A percentile compares a stretch with the other conserved stretches of the same genome.
Conservation (phyloP, 441 rosid species). For the Adansonia rubrostipa region DNA sequence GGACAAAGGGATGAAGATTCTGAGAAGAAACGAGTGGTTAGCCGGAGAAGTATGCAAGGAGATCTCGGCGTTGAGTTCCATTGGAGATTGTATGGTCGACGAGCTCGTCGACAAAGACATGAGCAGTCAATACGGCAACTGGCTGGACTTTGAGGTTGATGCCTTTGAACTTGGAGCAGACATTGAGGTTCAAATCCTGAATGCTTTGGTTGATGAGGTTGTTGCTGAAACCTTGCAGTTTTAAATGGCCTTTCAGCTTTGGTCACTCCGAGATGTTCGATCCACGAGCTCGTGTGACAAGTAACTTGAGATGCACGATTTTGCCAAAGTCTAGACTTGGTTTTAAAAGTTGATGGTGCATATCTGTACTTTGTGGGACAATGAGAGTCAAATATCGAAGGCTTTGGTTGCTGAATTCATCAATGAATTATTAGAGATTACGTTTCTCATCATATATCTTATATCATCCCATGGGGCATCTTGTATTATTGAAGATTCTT, state of each 20-base stretch:
- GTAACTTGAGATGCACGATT: neutral
- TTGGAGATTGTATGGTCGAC: slow-evolving; percentile 87
- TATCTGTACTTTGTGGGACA: slow-evolving; percentile 35
- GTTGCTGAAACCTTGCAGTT: slow-evolving; percentile 47
- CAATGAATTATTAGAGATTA: neutral
- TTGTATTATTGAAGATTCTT: slow-evolving; percentile 18
- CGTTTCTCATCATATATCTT: neutral
- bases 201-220: slow-evolving; percentile 63
- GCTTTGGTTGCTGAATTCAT: slow-evolving; percentile 23
- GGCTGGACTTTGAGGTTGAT: slow-evolving; percentile 62
- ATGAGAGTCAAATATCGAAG: slow-evolving; percentile 57
- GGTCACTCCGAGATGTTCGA: neutral
- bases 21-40: slow-evolving; percentile 59
- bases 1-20: slow-evolving; percentile 51
- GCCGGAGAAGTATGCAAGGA: slow-evolving; percentile 79
- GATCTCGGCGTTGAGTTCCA: slow-evolving; percentile 60
- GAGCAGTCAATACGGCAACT: slow-evolving; percentile 80
- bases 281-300: slow-evolving; percentile 1
- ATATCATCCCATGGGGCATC: neutral
- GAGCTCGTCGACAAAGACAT: slow-evolving; percentile 92
- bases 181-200: slow-evolving; percentile 9
- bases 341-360: slow-evolving; percentile 48
- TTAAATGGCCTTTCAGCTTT: slow-evolving; percentile 25
- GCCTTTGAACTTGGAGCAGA: slow-evolving; percentile 47
- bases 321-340: neutral